phyloP scores from a whole-genome alignment of 768 basidiomycete genomes.

The Trametopsis cervina region DNA sequence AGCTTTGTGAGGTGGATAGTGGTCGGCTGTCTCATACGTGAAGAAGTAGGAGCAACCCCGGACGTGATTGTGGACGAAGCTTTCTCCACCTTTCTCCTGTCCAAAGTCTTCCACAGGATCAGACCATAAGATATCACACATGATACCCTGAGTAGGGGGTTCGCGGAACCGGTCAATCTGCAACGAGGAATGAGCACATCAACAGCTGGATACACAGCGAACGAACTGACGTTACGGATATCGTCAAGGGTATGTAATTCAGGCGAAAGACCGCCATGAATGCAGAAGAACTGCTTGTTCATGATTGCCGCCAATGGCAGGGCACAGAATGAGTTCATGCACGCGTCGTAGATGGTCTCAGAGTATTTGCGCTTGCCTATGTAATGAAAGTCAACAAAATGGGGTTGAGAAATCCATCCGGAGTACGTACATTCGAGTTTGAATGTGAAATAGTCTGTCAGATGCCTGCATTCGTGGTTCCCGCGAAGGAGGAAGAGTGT shows the following conservation, averaged over 20 bases:
- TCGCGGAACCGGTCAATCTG: slow-evolving; percentile 98
- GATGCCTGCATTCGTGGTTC: slow-evolving; percentile 97
- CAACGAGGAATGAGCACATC: not conserved
- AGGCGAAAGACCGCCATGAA: slow-evolving; percentile 94
- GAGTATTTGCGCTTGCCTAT: slow-evolving; percentile 98
- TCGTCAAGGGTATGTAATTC: slow-evolving; percentile 96
- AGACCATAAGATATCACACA: slow-evolving; percentile 99
- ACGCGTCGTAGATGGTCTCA: slow-evolving; percentile 92
- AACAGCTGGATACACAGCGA: slow-evolving; percentile 2
- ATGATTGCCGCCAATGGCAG: slow-evolving; percentile 94
- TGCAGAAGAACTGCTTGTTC: slow-evolving; percentile 99
- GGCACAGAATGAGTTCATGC: slow-evolving; percentile 96
- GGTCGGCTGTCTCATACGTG: slow-evolving; percentile 48
- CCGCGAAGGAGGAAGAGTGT: slow-evolving; percentile 95
- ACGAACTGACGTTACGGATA: slow-evolving; percentile 63
- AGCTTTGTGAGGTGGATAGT: not conserved
- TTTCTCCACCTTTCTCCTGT: slow-evolving; percentile 84
- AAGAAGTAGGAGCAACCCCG: slow-evolving; percentile 96
- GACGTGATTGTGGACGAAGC: slow-evolving; percentile 93
- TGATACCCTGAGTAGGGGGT: slow-evolving; percentile 93
- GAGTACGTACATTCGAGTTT: slow-evolving; percentile 84
- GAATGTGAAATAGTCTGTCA: slow-evolving; percentile 99
- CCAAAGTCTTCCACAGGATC: slow-evolving; percentile 98
- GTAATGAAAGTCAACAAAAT: not conserved
- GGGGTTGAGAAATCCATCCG: not conserved